Conservation (phyloP, 2,329 filamentous ascomycete species). For the Onygena corvina region DNA sequence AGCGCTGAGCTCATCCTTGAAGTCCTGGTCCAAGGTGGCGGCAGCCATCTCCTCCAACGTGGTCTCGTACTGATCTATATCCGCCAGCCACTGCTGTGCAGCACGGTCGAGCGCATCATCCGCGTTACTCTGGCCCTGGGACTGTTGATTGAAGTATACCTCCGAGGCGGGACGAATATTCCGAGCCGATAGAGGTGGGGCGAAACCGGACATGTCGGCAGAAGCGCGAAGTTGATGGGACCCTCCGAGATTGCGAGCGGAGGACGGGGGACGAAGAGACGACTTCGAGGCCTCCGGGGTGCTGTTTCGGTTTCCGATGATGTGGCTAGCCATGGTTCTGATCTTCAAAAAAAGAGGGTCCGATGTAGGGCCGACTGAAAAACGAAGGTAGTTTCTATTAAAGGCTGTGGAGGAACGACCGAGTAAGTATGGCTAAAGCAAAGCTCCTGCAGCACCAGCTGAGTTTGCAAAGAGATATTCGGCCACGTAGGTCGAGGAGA, state of each 20-base stretch:
- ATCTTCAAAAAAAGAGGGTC: neutral
- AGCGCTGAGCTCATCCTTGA: constrained; percentile 96
- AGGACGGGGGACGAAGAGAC: constrained; percentile 70
- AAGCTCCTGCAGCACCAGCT: constrained; percentile 71
- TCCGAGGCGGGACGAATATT: constrained; percentile 87
- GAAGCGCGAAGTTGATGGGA: constrained; percentile 85
- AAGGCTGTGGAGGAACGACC: constrained; percentile 20
- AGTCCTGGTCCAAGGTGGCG: constrained; percentile 96
- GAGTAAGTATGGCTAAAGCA: constrained; percentile 27
- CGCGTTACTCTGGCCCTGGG: constrained; percentile 52
- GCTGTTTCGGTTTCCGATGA: constrained; percentile 83
- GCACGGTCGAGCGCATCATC: constrained; percentile 89
- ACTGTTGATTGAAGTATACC: constrained; percentile 71
- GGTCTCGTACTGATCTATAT: constrained; percentile 98
- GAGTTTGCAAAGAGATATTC: constrained; percentile 36
- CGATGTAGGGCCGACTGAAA: constrained; percentile 1
- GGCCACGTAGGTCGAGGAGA: constrained; percentile 9
- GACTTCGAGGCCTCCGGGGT: constrained; percentile 82
- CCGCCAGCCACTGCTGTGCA: constrained; percentile 95
- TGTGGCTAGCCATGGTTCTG: constrained; percentile 47
- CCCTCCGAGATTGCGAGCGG: constrained; percentile 64
- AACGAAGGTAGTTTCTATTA: constrained; percentile 1
- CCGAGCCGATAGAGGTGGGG: constrained; percentile 57
- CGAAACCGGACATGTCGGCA: constrained; percentile 85
- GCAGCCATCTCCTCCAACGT: constrained; percentile 98